phyloP scores from a whole-genome alignment of 2,329 filamentous ascomycete genomes.

The Fusarium palustre region DNA sequence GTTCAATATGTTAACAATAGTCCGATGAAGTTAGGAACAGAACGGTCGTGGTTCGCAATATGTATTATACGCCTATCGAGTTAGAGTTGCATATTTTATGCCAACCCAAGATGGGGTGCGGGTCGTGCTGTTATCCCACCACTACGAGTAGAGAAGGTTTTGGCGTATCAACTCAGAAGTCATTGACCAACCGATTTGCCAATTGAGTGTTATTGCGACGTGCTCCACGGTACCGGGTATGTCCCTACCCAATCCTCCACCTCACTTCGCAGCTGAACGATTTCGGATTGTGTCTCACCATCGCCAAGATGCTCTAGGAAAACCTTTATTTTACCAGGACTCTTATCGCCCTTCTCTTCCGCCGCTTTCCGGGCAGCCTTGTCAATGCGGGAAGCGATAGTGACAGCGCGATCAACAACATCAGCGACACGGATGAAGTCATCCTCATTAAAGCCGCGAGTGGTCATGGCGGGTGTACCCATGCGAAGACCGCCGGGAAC shows the following conservation, averaged over 20 bases:
- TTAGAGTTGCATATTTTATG: neutral
- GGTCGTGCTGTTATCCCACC: neutral
- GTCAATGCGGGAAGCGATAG: constrained; percentile 80
- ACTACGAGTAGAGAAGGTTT: constrained; percentile 1
- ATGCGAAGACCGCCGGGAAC: constrained; percentile 94
- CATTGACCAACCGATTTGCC: neutral
- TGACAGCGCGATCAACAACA: constrained; percentile 85
- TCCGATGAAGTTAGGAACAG: neutral
- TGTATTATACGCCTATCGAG: neutral
- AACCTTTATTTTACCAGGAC: constrained; percentile 71
- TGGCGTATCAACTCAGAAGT: neutral
- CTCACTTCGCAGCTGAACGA: constrained; percentile 77
- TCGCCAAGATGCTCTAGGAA: constrained; percentile 77
- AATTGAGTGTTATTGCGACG: constrained; percentile 45
- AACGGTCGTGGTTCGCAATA: neutral
- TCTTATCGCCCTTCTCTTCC: constrained; percentile 74
- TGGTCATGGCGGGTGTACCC: constrained; percentile 98
- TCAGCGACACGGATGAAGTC: constrained; percentile 90
- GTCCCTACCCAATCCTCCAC: constrained; percentile 84
- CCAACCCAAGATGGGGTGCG: neutral
- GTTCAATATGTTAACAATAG: neutral
- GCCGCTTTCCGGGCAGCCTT: constrained; percentile 77
- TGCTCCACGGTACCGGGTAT: constrained; percentile 77
- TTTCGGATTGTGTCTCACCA: constrained; percentile 75
- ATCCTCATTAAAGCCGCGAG: constrained; percentile 86